These are phyloP conservation scores for Collybia nuda DNA, from an alignment of 768 basidiomycete genomes.

Conservation along the genomic window DNA sequence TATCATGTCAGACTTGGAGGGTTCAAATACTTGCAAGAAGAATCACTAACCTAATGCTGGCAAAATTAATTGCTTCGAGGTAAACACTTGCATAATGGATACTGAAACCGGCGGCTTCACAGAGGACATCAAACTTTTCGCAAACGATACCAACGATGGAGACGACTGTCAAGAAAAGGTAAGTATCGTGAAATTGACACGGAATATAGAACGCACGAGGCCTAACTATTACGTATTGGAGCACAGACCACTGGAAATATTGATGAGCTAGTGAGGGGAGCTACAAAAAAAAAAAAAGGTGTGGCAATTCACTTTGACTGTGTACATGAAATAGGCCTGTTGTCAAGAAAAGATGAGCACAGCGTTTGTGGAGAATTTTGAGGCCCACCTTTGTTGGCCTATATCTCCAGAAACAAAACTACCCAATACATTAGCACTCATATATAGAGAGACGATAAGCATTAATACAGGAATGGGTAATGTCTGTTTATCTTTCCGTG, in stretches of 20 bases:
- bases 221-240: slow-evolving; percentile 85
- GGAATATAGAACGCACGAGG: slow-evolving; percentile 30
- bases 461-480: slow-evolving; percentile 61
- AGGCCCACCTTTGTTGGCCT: slow-evolving; percentile 69
- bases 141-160: slow-evolving; percentile 82
- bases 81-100: slow-evolving; percentile 67
- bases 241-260: slow-evolving; percentile 67
- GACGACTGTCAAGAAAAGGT: slow-evolving; percentile 31
- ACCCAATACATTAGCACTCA: slow-evolving; percentile 1
- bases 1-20: not conserved
- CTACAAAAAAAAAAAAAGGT: slow-evolving; percentile 1
- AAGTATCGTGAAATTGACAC: not conserved
- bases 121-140: slow-evolving; percentile 67
- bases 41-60: slow-evolving; percentile 69
- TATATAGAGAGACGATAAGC: not conserved
- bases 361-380: not conserved
- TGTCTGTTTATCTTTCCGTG: slow-evolving; percentile 74
- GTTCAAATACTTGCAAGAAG: not conserved
- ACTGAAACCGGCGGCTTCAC: slow-evolving; percentile 60
- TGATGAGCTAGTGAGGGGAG: slow-evolving; percentile 5
- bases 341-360: slow-evolving; percentile 3
- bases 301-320: slow-evolving; percentile 57
- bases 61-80: slow-evolving; percentile 70
- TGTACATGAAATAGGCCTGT: slow-evolving; percentile 87
- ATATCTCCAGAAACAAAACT: slow-evolving; percentile 85